Percentiles rank a stretch among this genome's conserved stretches.
Conservation (phyloP, 2,329 filamentous ascomycete genomes). For the Blastomyces gilchristii region DNA sequence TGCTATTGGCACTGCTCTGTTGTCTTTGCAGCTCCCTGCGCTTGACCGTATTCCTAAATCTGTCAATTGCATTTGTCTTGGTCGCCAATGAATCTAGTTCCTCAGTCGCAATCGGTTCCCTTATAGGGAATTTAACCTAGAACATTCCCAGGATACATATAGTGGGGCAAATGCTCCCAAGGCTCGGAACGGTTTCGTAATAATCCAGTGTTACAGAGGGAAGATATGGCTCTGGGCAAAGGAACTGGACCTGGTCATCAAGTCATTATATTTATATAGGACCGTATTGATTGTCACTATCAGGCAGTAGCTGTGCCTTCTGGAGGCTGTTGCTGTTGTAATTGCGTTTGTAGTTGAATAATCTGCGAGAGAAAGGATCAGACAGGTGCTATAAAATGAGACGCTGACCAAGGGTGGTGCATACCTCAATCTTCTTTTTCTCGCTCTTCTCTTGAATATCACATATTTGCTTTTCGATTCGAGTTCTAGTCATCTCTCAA, state of each 20-base stretch:
- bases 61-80: not conserved
- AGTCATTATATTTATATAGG: not conserved
- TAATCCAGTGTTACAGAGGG: not conserved
- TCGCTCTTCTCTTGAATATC: slow-evolving; percentile 56
- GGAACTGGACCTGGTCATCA: not conserved
- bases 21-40: not conserved
- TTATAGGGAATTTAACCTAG: not conserved
- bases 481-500: slow-evolving; percentile 39
- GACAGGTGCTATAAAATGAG: slow-evolving; percentile 3
- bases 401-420: too few relatives aligned
- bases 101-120: not conserved
- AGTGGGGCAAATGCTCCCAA: not conserved
- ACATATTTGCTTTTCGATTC: slow-evolving; percentile 56
- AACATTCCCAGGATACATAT: not conserved
- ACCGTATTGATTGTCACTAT: slow-evolving; percentile 7
- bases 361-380: slow-evolving; percentile 23
- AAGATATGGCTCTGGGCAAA: not conserved
- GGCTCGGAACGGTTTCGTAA: not conserved
- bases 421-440: slow-evolving; percentile 54
- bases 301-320: slow-evolving; percentile 25
- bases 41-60: not conserved
- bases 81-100: not conserved
- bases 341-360: slow-evolving; percentile 29
- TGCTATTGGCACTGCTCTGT: not conserved
- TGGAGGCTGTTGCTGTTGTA: slow-evolving; percentile 27